Base-by-base conservation (phyloP, 129 eudicot genomes). In the Artemisia annua region DNA sequence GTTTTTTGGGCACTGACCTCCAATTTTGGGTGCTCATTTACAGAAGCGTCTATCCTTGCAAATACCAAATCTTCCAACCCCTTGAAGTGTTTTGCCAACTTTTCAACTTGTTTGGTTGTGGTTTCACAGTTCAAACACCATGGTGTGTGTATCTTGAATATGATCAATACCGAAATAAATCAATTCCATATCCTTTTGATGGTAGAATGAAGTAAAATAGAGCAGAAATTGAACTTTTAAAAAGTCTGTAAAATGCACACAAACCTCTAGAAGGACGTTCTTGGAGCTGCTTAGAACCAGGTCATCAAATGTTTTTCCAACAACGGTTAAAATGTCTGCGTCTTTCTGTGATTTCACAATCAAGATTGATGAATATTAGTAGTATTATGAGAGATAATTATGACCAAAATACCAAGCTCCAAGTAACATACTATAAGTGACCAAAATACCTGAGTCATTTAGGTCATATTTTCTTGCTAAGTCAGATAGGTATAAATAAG, bases 241-340 rank as follows among this genome's bases (percentile, higher is more conserved):
- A 70, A 54, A 22, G 3, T 8, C 20, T 18, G 11, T 55, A 57
- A 70, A 61, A 51, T 43, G 59, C 28, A 46, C 63, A 76, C 74
- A 12, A 20, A 92, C 98, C 96, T 93, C 98, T 50, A 93, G 79
- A 76, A 93, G 19, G 79, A 89, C 68, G 83, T 90, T 93, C 77
- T 81, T 80, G 7, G 92, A 78, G 83, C 79, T 89, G 74, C 75
- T 77, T 48, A 93, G 81, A 57, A 93, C 84, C 85, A 89, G 65
- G 11, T 88, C 83, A 68, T 90, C 97, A 75, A 93, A 93, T 9
- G 96, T 84, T 85, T 86, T 93, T 44, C 98, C 98, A 74, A 93
- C 98, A 54, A 90, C 69, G 44, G 88, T 78, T 69, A 81, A 73
- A 76, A 93, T 75, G 82, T 70, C 86, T 16, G 83, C 80, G 24